Conservation (phyloP, 2,329 filamentous ascomycete genomes). For the Fusarium protoensiforme region DNA sequence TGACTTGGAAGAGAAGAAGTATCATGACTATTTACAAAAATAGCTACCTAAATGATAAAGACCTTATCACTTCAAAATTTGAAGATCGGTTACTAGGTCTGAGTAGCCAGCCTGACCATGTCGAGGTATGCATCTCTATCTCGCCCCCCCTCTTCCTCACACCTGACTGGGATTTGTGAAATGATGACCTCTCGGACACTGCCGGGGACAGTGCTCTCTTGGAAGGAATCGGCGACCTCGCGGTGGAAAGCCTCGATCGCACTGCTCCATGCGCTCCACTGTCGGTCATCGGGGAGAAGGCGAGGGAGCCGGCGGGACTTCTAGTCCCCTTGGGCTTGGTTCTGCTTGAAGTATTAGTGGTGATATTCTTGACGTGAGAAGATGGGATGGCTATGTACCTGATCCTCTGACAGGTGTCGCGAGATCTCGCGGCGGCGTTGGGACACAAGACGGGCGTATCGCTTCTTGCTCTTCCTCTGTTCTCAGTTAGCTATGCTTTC, state of each 20-base stretch:
- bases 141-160: background rate
- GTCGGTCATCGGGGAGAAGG: background rate
- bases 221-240: background rate
- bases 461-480: background rate
- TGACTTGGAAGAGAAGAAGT: background rate
- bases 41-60: background rate
- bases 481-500: background rate
- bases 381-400: background rate
- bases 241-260: background rate
- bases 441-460: background rate
- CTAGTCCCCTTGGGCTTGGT: background rate
- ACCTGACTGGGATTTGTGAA: background rate
- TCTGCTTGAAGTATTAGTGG: background rate
- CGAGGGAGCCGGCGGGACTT: background rate
- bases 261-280: background rate
- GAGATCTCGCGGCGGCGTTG: background rate
- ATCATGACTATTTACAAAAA: background rate
- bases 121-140: background rate
- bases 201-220: background rate
- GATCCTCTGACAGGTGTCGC: background rate
- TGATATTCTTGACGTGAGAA: background rate
- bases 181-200: background rate
- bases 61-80: rapidly evolving
- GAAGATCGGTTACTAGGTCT: background rate
- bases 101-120: background rate